Base-by-base conservation (phyloP, 306 rosid species). In the Urtica urens region DNA sequence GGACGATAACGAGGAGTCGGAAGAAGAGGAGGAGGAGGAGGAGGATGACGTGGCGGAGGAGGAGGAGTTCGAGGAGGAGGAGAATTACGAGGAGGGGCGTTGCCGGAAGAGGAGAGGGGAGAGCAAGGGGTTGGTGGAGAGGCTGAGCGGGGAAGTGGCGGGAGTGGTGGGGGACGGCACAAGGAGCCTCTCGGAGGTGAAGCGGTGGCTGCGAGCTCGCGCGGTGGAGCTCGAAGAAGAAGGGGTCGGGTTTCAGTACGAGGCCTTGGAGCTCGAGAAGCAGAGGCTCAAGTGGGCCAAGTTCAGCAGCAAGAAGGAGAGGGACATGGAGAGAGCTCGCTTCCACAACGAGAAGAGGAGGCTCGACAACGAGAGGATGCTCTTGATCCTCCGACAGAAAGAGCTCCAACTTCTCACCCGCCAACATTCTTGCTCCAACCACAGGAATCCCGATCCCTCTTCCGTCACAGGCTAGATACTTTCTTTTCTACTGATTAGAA, bases 241-340 rank as follows among this genome's bases (percentile, higher is more conserved):
- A 53, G 72, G 73, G 63, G 39, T 85, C 46, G 65, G 49, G 11
- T 77, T 58, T 30, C 70, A 64, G 16, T 46, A 22, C 11, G 69
- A 72, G 42, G 77, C 72, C 1, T 90, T 68, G 16, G 85, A 90
- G 78, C 58, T 90, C 3, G 95, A 90, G 48, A 90, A 85, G 51
- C 92, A 85, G 26, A 46, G 92, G 70, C 39, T 85, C 40, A 90
- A 81, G 61, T 90, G 99, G 99, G 54, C 55, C 11, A 85, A 75
- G 78, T 90, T 62, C 40, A 77, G 94, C 55, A 70, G 79, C 70
- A 90, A 77, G 63, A 90, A 90, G 70, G 92, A 79, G 63, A 79
- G 99, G 68, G 94, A 85, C 0, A 90, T 90, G 94, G 87, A 84
- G 49, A 90, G 64, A 55, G 80, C 79, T 2, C 81, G 77, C 72